phyloP scores from a whole-genome alignment of 768 basidiomycete species.

The Jaapia argillacea region DNA sequence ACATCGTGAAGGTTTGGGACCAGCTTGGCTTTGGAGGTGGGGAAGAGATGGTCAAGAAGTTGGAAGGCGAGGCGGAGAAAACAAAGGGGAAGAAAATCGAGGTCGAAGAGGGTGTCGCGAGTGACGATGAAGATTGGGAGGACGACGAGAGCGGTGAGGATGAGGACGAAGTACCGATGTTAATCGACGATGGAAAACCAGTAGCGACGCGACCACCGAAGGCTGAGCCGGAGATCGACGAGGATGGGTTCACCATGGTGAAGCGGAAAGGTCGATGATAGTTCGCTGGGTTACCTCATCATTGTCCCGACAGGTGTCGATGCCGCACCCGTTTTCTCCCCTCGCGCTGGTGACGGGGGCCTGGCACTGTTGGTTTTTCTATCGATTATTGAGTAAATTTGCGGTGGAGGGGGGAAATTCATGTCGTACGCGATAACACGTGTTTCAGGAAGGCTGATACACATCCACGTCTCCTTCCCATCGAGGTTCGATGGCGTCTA shows the following conservation, averaged over 20 bases:
- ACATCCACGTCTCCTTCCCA: too few relatives aligned
- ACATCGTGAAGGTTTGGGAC: conserved; percentile 63
- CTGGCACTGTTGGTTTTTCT: too few relatives aligned
- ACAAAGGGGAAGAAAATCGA: conserved; percentile 45
- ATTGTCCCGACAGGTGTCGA: too few relatives aligned
- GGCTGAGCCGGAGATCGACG: conserved; percentile 70
- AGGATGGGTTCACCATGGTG: conserved; percentile 88
- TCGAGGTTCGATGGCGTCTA: too few relatives aligned
- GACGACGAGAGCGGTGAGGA: conserved; percentile 30
- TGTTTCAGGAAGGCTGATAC: too few relatives aligned
- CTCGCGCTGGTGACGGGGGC: too few relatives aligned
- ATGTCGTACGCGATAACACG: too few relatives aligned
- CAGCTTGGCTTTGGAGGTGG: conserved; percentile 31
- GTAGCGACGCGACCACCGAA: conserved; percentile 22
- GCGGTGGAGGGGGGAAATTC: too few relatives aligned
- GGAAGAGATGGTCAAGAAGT: conserved; percentile 39
- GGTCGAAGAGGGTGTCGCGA: conserved; percentile 31
- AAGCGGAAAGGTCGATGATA: conserved; percentile 33
- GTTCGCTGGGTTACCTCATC: too few relatives aligned
- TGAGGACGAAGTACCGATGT: conserved; percentile 43
- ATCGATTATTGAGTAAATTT: too few relatives aligned
- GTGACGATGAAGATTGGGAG: conserved; percentile 32
- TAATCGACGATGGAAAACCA: too few relatives aligned
- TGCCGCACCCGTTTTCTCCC: too few relatives aligned
- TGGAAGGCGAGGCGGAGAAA: conserved; percentile 56